Base-by-base conservation (phyloP, 2,329 filamentous ascomycete species). In the Microsporum canis region DNA sequence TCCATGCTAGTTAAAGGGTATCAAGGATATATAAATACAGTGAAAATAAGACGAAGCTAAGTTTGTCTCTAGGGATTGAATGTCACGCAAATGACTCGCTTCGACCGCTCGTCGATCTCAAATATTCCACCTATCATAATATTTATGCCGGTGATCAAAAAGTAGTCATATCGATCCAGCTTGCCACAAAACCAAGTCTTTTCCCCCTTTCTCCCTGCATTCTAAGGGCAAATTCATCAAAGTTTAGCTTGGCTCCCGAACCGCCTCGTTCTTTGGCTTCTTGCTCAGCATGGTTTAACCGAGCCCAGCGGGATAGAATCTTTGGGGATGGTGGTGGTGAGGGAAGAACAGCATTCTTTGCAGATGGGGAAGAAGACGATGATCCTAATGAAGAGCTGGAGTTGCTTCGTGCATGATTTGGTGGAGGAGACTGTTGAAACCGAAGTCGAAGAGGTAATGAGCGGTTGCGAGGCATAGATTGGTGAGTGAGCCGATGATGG, bases 121-220 rank as follows among this genome's bases (percentile, higher is more conserved):
- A 29, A 29, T 31, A 29, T 5, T 31, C 3, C 23, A 14, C 45
- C 45, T 12, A 29, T 29, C 23, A 43, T n/a, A n/a, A 17, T 49
- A 14, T 49, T 29, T 49, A 12, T 31, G 23, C 23, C 1, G 7
- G 23, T 17, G n/a, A 59, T 64, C 70, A 84, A 70, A 85, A 83
- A 71, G 79, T 79, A 68, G 82, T 82, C 80, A 84, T 80, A 65
- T 96, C 91, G 73, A 96, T 89, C 92, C 92, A 97, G 68, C 84
- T 89, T 63, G 89, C 89, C 55, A 96, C 79, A 73, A 96, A 92
- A 66, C 89, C 88, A 63, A 91, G 79, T 59, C 86, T 77, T 69
- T 84, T 84, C 29, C 84, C 83, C 65, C 86, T 82, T 64, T 85
- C 81, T n/a, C 79, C 79, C 66, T 84, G 83, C 76, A 94, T 89